These are phyloP conservation scores for Davidsoniella virescens DNA, from an alignment of 2,329 filamentous ascomycete species.

Conservation along the genomic window DNA sequence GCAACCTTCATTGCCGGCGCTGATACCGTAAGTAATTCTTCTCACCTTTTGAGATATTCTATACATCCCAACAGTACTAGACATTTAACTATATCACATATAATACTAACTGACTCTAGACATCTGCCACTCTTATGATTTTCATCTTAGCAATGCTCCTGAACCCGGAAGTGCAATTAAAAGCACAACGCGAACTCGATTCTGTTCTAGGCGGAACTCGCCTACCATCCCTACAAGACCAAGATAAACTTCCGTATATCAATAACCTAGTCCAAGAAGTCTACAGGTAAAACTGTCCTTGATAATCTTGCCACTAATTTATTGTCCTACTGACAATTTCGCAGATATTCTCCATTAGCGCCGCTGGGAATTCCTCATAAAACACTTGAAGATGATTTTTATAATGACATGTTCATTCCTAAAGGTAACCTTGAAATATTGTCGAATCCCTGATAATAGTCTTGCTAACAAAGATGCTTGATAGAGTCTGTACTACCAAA, in stretches of 20 bases:
- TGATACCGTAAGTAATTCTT: slow-evolving; percentile 21
- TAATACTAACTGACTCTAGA: slow-evolving; percentile 13
- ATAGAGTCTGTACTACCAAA: not conserved
- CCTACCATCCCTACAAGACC: not conserved
- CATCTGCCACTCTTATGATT: slow-evolving; percentile 23
- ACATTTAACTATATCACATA: not conserved
- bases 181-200: slow-evolving; percentile 31
- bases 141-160: slow-evolving; percentile 28
- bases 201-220: slow-evolving; percentile 18
- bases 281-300: not conserved
- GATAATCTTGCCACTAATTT: not conserved
- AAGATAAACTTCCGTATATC: not conserved
- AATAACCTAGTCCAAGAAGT: not conserved
- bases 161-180: slow-evolving; percentile 28
- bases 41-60: not conserved
- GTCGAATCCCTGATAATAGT: not conserved
- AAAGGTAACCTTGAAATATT: slow-evolving; percentile 23
- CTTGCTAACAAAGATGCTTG: not conserved
- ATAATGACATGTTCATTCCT: slow-evolving; percentile 40
- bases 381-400: slow-evolving; percentile 37
- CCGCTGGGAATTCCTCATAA: slow-evolving; percentile 37
- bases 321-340: not conserved
- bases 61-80: not conserved
- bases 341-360: slow-evolving; percentile 26
- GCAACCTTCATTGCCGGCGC: slow-evolving; percentile 33